A percentile compares a stretch with the other conserved stretches of the same genome.
Evolutionary conservation across 768 basidiomycete species (phyloP).

Genomic region (Hericium erinaceus): DNA sequence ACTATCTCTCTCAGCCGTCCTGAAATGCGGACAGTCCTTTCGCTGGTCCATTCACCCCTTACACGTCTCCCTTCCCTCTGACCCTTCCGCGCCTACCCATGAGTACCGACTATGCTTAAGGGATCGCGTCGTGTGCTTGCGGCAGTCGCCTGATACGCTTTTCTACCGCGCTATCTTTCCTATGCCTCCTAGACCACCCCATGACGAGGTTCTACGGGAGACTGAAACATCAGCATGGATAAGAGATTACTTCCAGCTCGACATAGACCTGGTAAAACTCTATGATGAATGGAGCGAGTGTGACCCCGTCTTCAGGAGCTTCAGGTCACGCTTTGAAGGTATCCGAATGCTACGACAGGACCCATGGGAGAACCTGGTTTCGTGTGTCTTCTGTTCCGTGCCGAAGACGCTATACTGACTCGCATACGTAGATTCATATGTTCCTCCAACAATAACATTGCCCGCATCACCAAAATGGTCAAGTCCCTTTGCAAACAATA

Average conservation of each 20-base stretch:
- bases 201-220: slow-evolving; percentile 30
- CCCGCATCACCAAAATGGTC: slow-evolving; percentile 91
- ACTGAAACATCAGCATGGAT: slow-evolving; percentile 70
- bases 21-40: slow-evolving; percentile 82
- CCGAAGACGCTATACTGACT: background rate
- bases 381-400: slow-evolving; percentile 43
- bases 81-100: slow-evolving; percentile 22
- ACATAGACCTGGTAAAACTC: slow-evolving; percentile 57
- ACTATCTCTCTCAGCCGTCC: slow-evolving; percentile 66
- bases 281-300: slow-evolving; percentile 67
- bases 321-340: slow-evolving; percentile 62
- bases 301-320: slow-evolving; percentile 66
- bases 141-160: slow-evolving; percentile 55
- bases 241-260: slow-evolving; percentile 82
- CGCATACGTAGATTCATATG: slow-evolving; percentile 74
- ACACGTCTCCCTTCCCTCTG: slow-evolving; percentile 8
- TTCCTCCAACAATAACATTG: slow-evolving; percentile 94
- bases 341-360: slow-evolving; percentile 87
- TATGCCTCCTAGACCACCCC: slow-evolving; percentile 23
- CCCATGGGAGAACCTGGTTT: slow-evolving; percentile 91
- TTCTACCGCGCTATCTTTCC: slow-evolving; percentile 70
- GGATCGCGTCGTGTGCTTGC: slow-evolving; percentile 78
- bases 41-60: slow-evolving; percentile 61
- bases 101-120: slow-evolving; percentile 76
- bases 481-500: slow-evolving; percentile 71